Evolutionary conservation across 2,329 filamentous ascomycete species (phyloP).

Genomic region (Talaromyces sp.): DNA sequence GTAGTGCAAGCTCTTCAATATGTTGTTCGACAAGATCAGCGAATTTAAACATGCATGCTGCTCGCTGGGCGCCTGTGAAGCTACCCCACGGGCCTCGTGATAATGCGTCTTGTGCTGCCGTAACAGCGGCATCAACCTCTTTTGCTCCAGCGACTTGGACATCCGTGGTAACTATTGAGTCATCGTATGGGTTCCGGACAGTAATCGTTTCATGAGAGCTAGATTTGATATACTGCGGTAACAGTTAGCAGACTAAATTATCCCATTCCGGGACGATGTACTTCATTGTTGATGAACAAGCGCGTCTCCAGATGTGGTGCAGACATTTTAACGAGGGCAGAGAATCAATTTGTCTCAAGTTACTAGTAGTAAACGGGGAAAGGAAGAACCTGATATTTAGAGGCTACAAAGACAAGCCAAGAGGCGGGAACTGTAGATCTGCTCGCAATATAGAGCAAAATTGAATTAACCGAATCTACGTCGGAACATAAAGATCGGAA

Average conservation of each 20-base stretch:
- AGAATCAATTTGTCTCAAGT: no score
- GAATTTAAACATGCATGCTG: conserved; percentile 39
- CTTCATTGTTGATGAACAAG: conserved; percentile 49
- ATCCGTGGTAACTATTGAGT: conserved; percentile 25
- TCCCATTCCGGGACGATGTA: conserved; percentile 12
- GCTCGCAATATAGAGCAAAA: background rate
- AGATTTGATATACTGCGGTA: conserved; percentile 36
- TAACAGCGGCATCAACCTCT: conserved; percentile 41
- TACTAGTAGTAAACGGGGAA: background rate
- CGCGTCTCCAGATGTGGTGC: background rate
- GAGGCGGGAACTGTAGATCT: no score
- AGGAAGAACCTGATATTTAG: no score
- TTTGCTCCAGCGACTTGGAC: conserved; percentile 41
- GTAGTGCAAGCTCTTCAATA: conserved; percentile 27
- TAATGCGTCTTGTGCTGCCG: conserved; percentile 20
- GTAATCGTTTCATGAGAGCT: conserved; percentile 43
- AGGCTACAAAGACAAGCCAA: no score
- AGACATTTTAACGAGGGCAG: background rate
- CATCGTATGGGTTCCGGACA: conserved; percentile 38
- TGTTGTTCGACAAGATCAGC: conserved; percentile 39
- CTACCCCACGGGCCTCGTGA: conserved; percentile 29
- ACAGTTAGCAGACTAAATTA: background rate
- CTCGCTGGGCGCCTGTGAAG: conserved; percentile 30
- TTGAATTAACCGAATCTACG: background rate
- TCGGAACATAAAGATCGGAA: background rate